Conservation (phyloP, 2,329 filamentous ascomycete species). For the Botrytis galanthina region DNA sequence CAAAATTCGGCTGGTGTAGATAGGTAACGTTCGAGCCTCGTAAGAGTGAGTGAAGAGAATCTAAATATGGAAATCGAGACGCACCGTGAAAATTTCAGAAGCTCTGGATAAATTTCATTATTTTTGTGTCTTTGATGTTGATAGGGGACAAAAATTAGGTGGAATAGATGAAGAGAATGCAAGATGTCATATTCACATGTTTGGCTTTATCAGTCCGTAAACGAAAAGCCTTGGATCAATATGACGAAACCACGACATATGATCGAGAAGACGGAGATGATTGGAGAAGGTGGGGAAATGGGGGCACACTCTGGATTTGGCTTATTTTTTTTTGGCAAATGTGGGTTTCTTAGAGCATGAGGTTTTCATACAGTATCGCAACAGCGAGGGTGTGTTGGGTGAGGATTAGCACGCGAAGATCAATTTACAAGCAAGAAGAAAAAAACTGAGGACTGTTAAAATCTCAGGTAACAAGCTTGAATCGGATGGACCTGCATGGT, state of each 20-base stretch:
- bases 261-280: slow-evolving; percentile 3
- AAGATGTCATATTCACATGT: slow-evolving; percentile 18
- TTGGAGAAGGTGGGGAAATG: slow-evolving; percentile 10
- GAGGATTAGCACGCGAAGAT: slow-evolving; percentile 4
- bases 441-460: background rate
- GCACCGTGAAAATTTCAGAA: background rate
- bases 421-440: background rate
- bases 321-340: background rate
- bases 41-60: background rate
- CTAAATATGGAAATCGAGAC: background rate
- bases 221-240: slow-evolving; percentile 5
- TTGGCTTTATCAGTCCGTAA: background rate
- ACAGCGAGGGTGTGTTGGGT: background rate
- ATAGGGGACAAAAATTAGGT: background rate
- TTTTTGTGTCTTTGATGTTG: background rate
- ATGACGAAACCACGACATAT: slow-evolving; percentile 17
- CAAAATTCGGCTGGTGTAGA: background rate
- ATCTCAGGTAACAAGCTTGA: background rate
- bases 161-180: slow-evolving; percentile 13
- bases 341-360: slow-evolving; percentile 3
- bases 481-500: slow-evolving; percentile 19
- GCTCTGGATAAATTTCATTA: background rate
- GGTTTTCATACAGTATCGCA: slow-evolving; percentile 3
- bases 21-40: background rate
- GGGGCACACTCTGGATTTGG: background rate